These are phyloP conservation scores for Mrakia gelida DNA, from an alignment of 768 basidiomycete species.

Conservation along the genomic window DNA sequence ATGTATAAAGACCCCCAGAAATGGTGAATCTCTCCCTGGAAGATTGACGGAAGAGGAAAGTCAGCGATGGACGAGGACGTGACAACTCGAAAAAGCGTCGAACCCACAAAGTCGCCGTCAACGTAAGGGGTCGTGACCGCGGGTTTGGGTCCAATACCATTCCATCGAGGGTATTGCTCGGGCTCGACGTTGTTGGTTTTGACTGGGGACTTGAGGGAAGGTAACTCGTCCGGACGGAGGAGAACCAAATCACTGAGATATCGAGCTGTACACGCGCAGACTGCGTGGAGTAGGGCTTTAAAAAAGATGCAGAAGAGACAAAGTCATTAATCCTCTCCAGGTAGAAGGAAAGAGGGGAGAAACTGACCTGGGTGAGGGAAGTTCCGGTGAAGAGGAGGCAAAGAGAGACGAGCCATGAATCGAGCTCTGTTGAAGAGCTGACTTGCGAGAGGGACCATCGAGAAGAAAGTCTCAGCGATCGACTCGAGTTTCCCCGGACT, in stretches of 20 bases:
- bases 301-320: no score
- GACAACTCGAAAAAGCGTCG: no score
- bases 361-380: neutral
- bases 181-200: neutral
- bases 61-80: no score
- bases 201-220: neutral
- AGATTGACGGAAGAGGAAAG: no score
- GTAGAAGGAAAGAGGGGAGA: no score
- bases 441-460: neutral
- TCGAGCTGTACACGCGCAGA: neutral
- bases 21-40: neutral
- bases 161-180: neutral
- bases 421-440: neutral
- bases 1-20: neutral
- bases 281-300: neutral
- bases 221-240: neutral
- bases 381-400: neutral
- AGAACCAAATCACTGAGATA: neutral
- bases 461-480: neutral
- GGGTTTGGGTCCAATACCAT: neutral
- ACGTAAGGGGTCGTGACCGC: neutral
- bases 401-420: neutral
- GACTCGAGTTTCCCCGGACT: neutral
- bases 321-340: no score
- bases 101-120: neutral